Conservation (phyloP, 805 yeast genomes). For the Saturnispora halmiae region DNA sequence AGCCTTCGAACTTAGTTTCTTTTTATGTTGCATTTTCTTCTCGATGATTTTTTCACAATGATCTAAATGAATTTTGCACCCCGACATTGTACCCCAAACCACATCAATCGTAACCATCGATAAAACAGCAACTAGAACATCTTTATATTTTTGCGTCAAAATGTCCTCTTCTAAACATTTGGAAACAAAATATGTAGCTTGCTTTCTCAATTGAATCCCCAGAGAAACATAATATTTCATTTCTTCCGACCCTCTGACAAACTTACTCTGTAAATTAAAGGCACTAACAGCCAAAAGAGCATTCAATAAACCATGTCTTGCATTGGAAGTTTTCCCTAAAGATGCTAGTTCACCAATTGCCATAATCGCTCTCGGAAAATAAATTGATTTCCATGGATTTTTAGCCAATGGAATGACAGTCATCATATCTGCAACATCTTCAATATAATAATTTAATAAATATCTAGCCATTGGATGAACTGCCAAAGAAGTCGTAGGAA, state of each 20-base stretch:
- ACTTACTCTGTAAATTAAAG: constrained; percentile 67
- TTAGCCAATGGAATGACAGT: constrained; percentile 57
- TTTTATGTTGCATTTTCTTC: constrained; percentile 56
- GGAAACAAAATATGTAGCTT: constrained; percentile 61
- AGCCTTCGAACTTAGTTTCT: constrained; percentile 66
- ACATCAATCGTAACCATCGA: constrained; percentile 84
- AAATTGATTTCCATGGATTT: constrained; percentile 85
- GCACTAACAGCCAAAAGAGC: constrained; percentile 78
- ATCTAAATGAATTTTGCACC: constrained; percentile 64
- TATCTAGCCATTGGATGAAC: constrained; percentile 66
- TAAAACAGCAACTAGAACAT: constrained; percentile 70
- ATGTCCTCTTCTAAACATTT: constrained; percentile 45
- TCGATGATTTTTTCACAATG: constrained; percentile 71
- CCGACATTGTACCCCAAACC: constrained; percentile 87
- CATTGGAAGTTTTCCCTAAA: constrained; percentile 62
- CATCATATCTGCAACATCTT: constrained; percentile 69
- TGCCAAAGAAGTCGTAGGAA: constrained; percentile 54
- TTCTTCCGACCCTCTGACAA: constrained; percentile 54
- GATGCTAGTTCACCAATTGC: constrained; percentile 78
- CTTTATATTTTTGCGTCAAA: constrained; percentile 64
- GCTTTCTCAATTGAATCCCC: constrained; percentile 66
- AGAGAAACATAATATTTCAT: constrained; percentile 63
- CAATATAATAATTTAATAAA: constrained; percentile 59
- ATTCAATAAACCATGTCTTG: constrained; percentile 68
- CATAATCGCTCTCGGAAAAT: constrained; percentile 71